A percentile compares a stretch with the other conserved stretches of the same genome.
Evolutionary conservation across 306 rosid genomes (phyloP).

Genomic region (Glycyrrhiza uralensis): DNA sequence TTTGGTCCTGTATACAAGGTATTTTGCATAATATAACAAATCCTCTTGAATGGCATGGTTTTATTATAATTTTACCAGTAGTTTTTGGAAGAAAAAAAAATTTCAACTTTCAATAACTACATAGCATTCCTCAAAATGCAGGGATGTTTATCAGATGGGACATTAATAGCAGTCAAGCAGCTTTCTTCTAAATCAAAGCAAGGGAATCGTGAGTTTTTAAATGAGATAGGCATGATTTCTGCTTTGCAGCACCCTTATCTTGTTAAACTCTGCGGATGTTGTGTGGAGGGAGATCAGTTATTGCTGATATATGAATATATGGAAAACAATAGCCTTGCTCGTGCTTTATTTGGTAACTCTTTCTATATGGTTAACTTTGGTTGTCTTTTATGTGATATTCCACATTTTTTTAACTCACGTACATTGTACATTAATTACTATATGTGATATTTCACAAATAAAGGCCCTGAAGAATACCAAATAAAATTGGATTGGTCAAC

Average conservation of each 20-base stretch:
- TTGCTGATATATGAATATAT: conserved; percentile 47
- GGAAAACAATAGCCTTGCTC: conserved; percentile 56
- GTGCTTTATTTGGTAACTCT: conserved; percentile 43
- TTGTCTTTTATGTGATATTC: background rate
- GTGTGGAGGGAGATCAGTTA: conserved; percentile 45
- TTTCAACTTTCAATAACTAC: background rate
- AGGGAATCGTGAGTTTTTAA: conserved; percentile 72
- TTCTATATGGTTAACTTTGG: background rate
- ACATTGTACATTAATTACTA: too few species aligned
- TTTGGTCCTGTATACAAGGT: conserved; percentile 63
- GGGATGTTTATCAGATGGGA: conserved; percentile 46
- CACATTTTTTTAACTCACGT: background rate
- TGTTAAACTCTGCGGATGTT: conserved; percentile 31
- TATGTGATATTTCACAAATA: background rate
- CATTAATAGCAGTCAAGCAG: conserved; percentile 59
- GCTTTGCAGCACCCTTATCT: conserved; percentile 52
- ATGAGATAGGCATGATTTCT: conserved; percentile 73
- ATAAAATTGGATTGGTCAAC: conserved; percentile 47
- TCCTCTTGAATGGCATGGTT: background rate
- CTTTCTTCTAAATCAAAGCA: conserved; percentile 73
- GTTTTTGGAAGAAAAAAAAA: background rate
- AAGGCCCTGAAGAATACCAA: conserved; percentile 15
- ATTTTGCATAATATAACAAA: background rate
- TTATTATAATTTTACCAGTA: background rate
- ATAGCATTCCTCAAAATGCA: background rate